Base-by-base conservation (phyloP, 306 rosid genomes). In the Corylus americana region DNA sequence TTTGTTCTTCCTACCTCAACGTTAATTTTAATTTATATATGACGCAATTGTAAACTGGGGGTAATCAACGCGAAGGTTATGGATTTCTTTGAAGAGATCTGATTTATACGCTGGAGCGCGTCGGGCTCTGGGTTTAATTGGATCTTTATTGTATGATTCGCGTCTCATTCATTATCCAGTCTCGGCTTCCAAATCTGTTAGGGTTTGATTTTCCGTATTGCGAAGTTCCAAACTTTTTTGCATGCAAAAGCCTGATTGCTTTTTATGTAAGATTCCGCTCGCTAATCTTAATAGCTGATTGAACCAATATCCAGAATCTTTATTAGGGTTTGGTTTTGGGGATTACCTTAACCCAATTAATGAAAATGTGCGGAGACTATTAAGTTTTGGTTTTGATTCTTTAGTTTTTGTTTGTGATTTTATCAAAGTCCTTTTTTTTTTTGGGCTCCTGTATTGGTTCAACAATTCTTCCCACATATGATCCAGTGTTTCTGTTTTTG, bases 1-100 rank as follows among this genome's bases (percentile, higher is more conserved):
- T 9, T 11, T 49, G 18, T 31, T 35, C 4, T 4, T n/a, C 4
- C 0, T 14, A 4, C 8, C 42, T 67, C 16, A 1, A 6, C n/a
- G 17, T 42, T 59, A 1, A 20, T 20, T 57, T 57, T 25, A 1
- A 25, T 25, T 10, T 0, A 59, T 59, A 8, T 11, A 7, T 25
- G 1, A 1, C 4, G 2, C 25, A 1, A 59, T 59, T 58, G 4
- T 58, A 9, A 54, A 17, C 22, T 18, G 12, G 18, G 12, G 18
- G 25, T 31, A 63, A 31, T 6, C 20, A 0, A 29, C 11, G 70
- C 13, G 29, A 31, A 18, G 14, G 16, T 31, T 63, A 2, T 29
- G 70, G 70, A 31, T 63, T 63, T 31, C 20, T 63, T 63, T 16
- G 70, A 63, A 20, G 70, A 31, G 70, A 63, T 63, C 20, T 29